Evolutionary conservation across 306 rosid genomes (phyloP), one percentile per base, ranked within the genome.

Genomic region (Trichosanthes cucumerina): DNA sequence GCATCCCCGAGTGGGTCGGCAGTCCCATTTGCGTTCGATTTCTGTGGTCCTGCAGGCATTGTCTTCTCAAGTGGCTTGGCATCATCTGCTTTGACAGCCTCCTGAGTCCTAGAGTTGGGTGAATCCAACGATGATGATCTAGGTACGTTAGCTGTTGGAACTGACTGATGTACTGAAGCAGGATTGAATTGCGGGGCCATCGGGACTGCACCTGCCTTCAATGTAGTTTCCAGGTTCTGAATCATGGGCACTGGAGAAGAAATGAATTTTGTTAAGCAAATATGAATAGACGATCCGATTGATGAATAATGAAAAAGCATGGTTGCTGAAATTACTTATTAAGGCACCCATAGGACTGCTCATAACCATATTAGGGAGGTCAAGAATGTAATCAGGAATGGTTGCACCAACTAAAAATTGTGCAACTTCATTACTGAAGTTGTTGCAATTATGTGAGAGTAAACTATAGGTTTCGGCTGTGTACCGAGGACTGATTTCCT

Each of bases 391-490:
- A 0, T 86, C 90, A 3, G 99, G 99, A 83, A 96, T 91, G 78
- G 86, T 70, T 28, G 85, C 77, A 68, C 99, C 96, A 14, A 96
- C 96, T 85, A 96, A 87, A 82, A 96, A 96, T 36, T 96, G 99
- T 69, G 97, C 88, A 79, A 96, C 88, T 84, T 96, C 99, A 46
- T 96, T 90, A 86, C 89, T 88, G 79, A 96, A 96, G 85, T 96
- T 92, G 85, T 96, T 96, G 90, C 99, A 96, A 78, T 96, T 96
- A 84, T 96, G 97, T 12, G 84, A 73, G 23, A 96, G 97, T 68
- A 96, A 69, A 83, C 87, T 96, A 76, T 96, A 96, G 7, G 96
- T 84, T 83, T 92, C 98, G 0, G 92, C 89, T 0, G 86, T 86
- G 86, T 92, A 96, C 9, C 98, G 88, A 0, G 93, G 90, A 77